Base-by-base conservation (phyloP, 345 rosid genomes). In the Syzygium aqueum region DNA sequence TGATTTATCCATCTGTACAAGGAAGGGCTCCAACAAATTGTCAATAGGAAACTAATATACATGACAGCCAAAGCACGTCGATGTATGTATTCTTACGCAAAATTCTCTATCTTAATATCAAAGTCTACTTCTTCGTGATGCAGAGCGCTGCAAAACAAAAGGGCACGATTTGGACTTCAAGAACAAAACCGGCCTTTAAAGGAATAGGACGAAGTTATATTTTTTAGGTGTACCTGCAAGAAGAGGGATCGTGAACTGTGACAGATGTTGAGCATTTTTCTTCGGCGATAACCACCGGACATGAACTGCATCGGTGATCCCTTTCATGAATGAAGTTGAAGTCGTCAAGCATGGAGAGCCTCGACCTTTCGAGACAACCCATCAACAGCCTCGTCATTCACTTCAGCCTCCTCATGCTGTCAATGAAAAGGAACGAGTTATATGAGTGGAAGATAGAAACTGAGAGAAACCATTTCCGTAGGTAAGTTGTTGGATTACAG, bases 321-420 rank as follows among this genome's bases (percentile, higher is more conserved):
- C 80, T 73, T 73, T 73, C 49, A 33, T 73, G 80, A 73, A 73
- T 33, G 80, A 46, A 67, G 46, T 73, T 33, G 46, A 33, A 67
- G 80, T 73, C 14, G 89, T 93, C 92, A 93, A 27, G 91, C 87
- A 87, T 93, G 92, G 40, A 96, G 92, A 54, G 88, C 87, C 49
- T 90, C 90, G 12, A 95, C 89, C 90, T 92, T 93, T 57, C 90
- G 94, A 77, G 96, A 83, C 92, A 95, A 87, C 6, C 86, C 92
- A 8, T 91, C 92, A 16, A 90, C 89, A 14, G 86, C 65, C 87
- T 95, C 99, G 2, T 94, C 93, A 9, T 53, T 91, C 89, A 90
- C 96, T n/a, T 88, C 84, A 84, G 93, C 93, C 8, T 91, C 84
- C 78, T 93, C 93, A 85, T 91, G 95, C 84, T 87, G 90, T 93